Percentiles rank a stretch among this genome's conserved stretches.
phyloP scores from a whole-genome alignment of 495 filamentous ascomycete species.

The Letharia columbiana region DNA sequence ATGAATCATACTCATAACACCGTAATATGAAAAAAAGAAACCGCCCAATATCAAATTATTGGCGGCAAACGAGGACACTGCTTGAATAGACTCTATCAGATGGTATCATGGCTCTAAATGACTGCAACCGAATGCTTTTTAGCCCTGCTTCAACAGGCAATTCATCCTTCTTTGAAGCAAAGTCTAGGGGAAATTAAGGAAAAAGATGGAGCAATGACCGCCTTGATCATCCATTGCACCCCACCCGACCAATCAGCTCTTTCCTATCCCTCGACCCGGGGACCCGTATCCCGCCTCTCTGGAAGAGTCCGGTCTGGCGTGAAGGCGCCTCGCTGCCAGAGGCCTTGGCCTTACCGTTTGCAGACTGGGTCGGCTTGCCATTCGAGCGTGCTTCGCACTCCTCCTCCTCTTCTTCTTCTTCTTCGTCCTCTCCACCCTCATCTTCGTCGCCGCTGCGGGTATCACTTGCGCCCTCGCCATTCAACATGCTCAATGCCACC shows the following conservation, averaged over 20 bases:
- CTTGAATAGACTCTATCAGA: background rate
- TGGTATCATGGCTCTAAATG: conserved; percentile 14
- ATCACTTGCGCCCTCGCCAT: conserved; percentile 74
- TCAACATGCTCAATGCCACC: conserved; percentile 67
- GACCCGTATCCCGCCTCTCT: conserved; percentile 14
- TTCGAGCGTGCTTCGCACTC: conserved; percentile 16
- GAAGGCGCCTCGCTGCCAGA: conserved; percentile 8
- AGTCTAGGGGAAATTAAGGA: background rate
- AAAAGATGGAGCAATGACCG: background rate
- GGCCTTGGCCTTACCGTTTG: conserved; percentile 1
- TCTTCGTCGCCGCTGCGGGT: conserved; percentile 80
- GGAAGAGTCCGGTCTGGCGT: conserved; percentile 15
- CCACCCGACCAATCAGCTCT: conserved; percentile 18
- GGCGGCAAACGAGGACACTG: background rate
- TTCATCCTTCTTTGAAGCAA: background rate
- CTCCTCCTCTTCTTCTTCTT: conserved; percentile 31
- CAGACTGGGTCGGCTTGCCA: conserved; percentile 2
- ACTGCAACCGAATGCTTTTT: background rate
- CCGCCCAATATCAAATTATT: background rate
- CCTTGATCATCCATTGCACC: conserved; percentile 17
- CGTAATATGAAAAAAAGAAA: too few species aligned
- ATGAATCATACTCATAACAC: too few species aligned
- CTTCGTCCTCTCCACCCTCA: conserved; percentile 50
- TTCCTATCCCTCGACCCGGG: conserved; percentile 14
- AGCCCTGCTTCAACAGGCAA: background rate